Conservation (phyloP, 1,284 basidiomycete species). For the Rhodotorula glutinis region DNA sequence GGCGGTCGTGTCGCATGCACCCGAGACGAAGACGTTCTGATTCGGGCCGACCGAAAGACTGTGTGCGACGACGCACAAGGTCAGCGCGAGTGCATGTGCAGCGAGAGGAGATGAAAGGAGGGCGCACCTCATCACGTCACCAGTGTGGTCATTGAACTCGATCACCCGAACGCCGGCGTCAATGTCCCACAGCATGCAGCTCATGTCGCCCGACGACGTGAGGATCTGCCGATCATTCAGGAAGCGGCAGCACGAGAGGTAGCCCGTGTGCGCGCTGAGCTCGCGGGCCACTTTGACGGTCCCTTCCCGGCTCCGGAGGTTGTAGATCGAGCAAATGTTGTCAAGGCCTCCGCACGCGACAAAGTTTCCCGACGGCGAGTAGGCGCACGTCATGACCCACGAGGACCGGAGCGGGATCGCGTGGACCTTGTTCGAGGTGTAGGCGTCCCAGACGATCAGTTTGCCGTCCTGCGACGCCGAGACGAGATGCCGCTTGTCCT, state of each 20-base stretch:
- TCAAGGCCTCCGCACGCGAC: constrained; percentile 98
- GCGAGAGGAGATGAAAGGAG: not conserved
- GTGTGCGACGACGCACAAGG: constrained; percentile 7
- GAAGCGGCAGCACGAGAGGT: constrained; percentile 96
- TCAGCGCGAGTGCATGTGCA: constrained; percentile 16
- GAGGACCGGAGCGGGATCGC: constrained; percentile 94
- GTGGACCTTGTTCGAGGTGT: constrained; percentile 99
- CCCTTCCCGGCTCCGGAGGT: constrained; percentile 59
- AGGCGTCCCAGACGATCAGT: constrained; percentile 99
- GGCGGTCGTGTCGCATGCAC: constrained; percentile 95
- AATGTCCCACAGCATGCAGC: constrained; percentile 99
- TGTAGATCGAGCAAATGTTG: constrained; percentile 98
- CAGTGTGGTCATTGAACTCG: constrained; percentile 98
- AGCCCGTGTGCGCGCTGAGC: constrained; percentile 93
- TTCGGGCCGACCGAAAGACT: constrained; percentile 91
- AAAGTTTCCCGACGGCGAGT: constrained; percentile 91
- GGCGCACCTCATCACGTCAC: constrained; percentile 94
- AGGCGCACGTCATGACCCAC: constrained; percentile 99
- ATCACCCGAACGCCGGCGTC: constrained; percentile 91
- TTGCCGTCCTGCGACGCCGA: constrained; percentile 99
- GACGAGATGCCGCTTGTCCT: constrained; percentile 92
- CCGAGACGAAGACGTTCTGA: constrained; percentile 94
- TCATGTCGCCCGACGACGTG: constrained; percentile 97
- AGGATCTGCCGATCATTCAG: constrained; percentile 97
- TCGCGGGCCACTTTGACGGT: constrained; percentile 64